Evolutionary conservation across 306 rosid species (phyloP).

Genomic region (Trifolium subterraneum): DNA sequence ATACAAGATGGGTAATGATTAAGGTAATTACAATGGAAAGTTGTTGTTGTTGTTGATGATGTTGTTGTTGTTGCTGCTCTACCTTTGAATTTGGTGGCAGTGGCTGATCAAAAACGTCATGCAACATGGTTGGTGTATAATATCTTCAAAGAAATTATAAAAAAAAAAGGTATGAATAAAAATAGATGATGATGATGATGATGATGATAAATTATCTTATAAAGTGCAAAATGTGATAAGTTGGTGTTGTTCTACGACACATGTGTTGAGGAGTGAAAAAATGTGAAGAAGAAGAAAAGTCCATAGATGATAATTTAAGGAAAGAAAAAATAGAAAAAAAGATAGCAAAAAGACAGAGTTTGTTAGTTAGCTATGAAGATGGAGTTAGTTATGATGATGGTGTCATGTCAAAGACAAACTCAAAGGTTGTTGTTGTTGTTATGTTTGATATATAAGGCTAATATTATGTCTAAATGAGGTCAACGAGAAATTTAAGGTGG

Average conservation of each 20-base stretch:
- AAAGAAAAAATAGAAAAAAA: background rate
- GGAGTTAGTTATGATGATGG: constrained; percentile 41
- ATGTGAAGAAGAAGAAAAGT: constrained; percentile 11
- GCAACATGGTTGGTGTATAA: constrained; percentile 53
- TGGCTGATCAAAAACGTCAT: constrained; percentile 58
- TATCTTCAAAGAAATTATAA: constrained; percentile 2
- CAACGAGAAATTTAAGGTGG: constrained; percentile 55
- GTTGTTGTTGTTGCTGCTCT: constrained; percentile 40
- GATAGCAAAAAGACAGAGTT: constrained; percentile 4
- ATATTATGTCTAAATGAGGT: constrained; percentile 37
- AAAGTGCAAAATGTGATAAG: constrained; percentile 27
- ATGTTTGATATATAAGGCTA: constrained; percentile 35
- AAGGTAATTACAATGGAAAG: constrained; percentile 53
- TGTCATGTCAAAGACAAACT: constrained; percentile 46
- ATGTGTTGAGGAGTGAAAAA: constrained; percentile 15
- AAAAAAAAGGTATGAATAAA: background rate
- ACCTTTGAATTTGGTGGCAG: constrained; percentile 32
- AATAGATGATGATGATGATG: background rate
- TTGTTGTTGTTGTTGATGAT: constrained; percentile 44
- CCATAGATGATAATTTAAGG: constrained; percentile 39
- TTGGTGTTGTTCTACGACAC: constrained; percentile 6
- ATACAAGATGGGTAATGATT: background rate
- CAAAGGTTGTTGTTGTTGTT: constrained; percentile 24
- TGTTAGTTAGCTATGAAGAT: constrained; percentile 2
- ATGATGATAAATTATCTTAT: background rate